Evolutionary conservation across 768 basidiomycete genomes (phyloP).

Genomic region (Porphyrellus cyaneotinctus): DNA sequence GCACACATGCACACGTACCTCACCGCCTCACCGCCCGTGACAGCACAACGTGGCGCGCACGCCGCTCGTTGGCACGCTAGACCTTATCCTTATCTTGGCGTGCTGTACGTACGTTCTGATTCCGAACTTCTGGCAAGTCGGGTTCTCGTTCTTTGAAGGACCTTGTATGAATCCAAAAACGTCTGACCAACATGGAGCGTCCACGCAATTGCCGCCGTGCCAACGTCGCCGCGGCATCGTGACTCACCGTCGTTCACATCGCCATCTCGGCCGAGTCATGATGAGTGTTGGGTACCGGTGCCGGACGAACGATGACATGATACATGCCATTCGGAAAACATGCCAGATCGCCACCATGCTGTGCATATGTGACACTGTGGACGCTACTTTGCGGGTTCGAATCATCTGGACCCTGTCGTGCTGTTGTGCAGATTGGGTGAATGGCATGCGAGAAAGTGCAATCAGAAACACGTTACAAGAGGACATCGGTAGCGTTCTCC

Average conservation of each 20-base stretch:
- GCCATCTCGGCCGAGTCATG: background rate
- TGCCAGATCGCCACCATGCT: background rate
- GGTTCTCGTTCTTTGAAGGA: no score
- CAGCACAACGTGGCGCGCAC: background rate
- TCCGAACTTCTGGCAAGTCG: no score
- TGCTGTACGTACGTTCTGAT: background rate
- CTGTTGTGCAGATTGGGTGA: background rate
- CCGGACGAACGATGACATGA: background rate
- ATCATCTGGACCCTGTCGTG: background rate
- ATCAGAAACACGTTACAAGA: background rate
- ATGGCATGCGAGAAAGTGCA: background rate
- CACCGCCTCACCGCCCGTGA: background rate
- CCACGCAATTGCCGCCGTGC: no score
- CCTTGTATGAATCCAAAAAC: no score
- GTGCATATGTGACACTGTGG: background rate
- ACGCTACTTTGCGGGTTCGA: background rate
- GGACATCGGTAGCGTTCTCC: background rate
- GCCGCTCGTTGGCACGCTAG: background rate
- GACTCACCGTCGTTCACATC: background rate
- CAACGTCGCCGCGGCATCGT: no score
- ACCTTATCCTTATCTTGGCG: background rate
- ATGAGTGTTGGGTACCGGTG: background rate
- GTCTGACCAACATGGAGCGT: no score
- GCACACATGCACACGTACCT: background rate
- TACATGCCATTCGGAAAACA: background rate